phyloP scores from a whole-genome alignment of 495 filamentous ascomycete genomes.

The Penicillium turbatum region DNA sequence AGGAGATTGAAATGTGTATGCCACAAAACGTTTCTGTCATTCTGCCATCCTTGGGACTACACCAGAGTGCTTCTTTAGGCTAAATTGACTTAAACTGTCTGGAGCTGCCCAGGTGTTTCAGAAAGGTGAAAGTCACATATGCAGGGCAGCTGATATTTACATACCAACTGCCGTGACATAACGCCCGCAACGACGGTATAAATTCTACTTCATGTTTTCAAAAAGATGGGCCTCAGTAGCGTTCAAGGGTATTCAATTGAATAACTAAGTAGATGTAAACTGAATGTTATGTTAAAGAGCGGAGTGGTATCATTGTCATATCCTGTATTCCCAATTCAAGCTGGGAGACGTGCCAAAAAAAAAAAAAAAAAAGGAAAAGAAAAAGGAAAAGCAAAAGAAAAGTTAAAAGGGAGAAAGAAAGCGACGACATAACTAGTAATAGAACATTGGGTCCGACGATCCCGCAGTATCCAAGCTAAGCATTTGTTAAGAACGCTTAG shows the following conservation, averaged over 20 bases:
- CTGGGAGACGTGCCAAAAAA: constrained; percentile 7
- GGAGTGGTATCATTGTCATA: constrained; percentile 27
- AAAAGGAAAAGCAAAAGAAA: not conserved
- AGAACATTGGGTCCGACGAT: not conserved
- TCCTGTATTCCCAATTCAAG: constrained; percentile 7
- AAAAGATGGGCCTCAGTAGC: not conserved
- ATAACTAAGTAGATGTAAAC: not conserved
- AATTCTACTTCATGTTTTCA: not conserved
- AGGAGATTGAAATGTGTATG: too few relatives aligned
- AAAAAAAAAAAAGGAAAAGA: not conserved
- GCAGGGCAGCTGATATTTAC: too few relatives aligned
- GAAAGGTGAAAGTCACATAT: too few relatives aligned
- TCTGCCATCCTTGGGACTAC: too few relatives aligned
- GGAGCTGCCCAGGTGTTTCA: too few relatives aligned
- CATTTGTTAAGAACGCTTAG: constrained; percentile 24
- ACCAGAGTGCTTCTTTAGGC: too few relatives aligned
- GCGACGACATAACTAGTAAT: too few relatives aligned
- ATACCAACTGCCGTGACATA: too few relatives aligned
- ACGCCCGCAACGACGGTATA: too few relatives aligned
- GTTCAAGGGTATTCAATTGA: not conserved
- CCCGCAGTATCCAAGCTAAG: not conserved
- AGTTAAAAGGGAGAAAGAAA: too few relatives aligned
- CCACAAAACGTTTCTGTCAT: too few relatives aligned
- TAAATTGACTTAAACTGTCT: too few relatives aligned
- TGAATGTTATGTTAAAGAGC: constrained; percentile 18